Base-by-base conservation (phyloP, 768 basidiomycete species). In the Leccinum uliginosum region DNA sequence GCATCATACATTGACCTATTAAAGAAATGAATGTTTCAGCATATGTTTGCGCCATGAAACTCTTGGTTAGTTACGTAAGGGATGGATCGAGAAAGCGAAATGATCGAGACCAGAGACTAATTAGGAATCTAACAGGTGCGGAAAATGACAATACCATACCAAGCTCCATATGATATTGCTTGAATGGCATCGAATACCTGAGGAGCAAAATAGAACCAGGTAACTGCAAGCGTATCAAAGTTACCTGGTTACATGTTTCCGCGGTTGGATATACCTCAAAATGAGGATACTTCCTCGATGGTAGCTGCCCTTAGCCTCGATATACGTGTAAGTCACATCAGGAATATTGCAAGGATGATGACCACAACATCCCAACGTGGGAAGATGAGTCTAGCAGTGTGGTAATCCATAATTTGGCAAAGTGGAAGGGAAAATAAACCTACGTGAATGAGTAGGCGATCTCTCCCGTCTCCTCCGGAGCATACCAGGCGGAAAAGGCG, bases 281-380 rank as follows among this genome's bases (percentile, higher is more conserved):
- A 98, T 88, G 47, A 99, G 84, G 58, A 97, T 97, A 63, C 91
- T 93, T 48, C 97, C 97, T 62, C 96, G 85, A 69, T 98, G 93
- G 71, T 99, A 99, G 73, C 98, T 98, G 64, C 90, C 90, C 77
- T 88, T 93, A 19, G 94, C 93, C 74, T 99, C 97, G 65, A 98
- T 96, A 70, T 97, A 98, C 4, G 94, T 96, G 72, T 99, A 99
- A 0, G 97, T 98, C n/a, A n/a, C 80, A 99, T 84, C 60, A 98
- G 74, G 80, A 98, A 99, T 76, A 99, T 93, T 0, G 94, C 91
- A 45, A 99, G 81, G 62, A 98, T 89, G 67, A 98, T 87, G 26
- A 86, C 89, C 64, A 98, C 85, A 49, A 94, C 93, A 68, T 99
- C 97, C 95, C 96, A 99, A 62, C 94, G 85, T 0, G 97, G 97